Base-by-base conservation (phyloP, 1,284 basidiomycete species). In the Nidula niveotomentosa region DNA sequence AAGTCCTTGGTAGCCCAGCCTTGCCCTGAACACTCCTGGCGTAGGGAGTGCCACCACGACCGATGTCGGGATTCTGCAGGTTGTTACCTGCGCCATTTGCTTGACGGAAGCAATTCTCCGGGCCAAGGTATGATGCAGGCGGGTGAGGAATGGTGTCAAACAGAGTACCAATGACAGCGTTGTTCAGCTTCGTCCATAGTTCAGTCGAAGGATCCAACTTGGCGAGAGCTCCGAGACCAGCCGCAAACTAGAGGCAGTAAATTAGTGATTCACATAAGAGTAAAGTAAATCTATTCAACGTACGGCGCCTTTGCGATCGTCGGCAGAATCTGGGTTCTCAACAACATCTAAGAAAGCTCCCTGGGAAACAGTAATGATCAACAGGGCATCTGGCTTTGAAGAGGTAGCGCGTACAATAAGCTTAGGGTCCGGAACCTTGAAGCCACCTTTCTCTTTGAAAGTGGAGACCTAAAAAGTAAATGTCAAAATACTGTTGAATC, bases 141-240 rank as follows among this genome's bases (percentile, higher is more conserved):
- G 74, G 74, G 56, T 83, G 82, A 3, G 80, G 77, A 37, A 83
- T 59, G 30, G 80, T 79, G 55, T 76, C 71, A 63, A 78, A 81
- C 7, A 79, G 58, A 7, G 62, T 52, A 6, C 51, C 61, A 33
- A 69, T 66, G 2, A 68, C 69, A 2, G 57, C 57, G 51, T 69
- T 58, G 36, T 48, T 48, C 15, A 48, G 10, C 46, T 15, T 48
- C 13, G n/a, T 48, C 15, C 15, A 48, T 13, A 48, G n/a, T 12
- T n/a, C n/a, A 30, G 46, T 8, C 12, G n/a, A 15, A 13, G 46
- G 46, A 48, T 48, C 46, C n/a, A 48, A 4, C 46, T 48, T 15
- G 3, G 46, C 46, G 12, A 48, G 13, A 23, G 23, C 23, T 6
- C 18, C 23, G 46, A 48, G 46, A 30, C 46, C 46, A 8, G n/a